A percentile compares a stretch with the other conserved stretches of the same genome.
phyloP scores from a whole-genome alignment of 2,329 filamentous ascomycete genomes.

The Myriosclerotinia curreyana region DNA sequence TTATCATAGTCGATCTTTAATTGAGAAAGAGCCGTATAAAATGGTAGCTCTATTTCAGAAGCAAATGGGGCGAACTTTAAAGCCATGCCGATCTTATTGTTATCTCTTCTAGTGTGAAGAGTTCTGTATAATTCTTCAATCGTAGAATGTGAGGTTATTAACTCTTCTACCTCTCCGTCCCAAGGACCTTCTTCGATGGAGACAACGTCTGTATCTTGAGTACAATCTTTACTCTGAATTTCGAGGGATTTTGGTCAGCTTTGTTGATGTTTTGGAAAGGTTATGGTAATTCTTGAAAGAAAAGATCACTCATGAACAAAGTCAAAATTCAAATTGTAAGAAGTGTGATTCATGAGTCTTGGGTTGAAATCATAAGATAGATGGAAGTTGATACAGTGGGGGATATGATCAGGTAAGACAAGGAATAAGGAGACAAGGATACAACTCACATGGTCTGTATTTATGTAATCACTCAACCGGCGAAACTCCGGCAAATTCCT shows the following conservation, averaged over 20 bases:
- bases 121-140: slow-evolving; percentile 4
- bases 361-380: slow-evolving; percentile 1
- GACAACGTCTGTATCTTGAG: slow-evolving; percentile 14
- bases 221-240: slow-evolving; percentile 6
- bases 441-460: slow-evolving; percentile 16
- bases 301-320: not conserved
- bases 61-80: slow-evolving; percentile 85
- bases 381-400: not conserved
- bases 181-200: slow-evolving; percentile 19
- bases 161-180: slow-evolving; percentile 17
- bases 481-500: slow-evolving; percentile 5
- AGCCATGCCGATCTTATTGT: slow-evolving; percentile 30
- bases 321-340: not conserved
- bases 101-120: not conserved
- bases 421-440: not conserved
- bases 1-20: slow-evolving; percentile 97
- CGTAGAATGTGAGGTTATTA: slow-evolving; percentile 3
- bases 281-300: not conserved
- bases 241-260: slow-evolving; percentile 12
- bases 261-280: not conserved
- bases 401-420: slow-evolving; percentile 3
- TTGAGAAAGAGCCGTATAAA: slow-evolving; percentile 88
- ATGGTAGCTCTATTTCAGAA: slow-evolving; percentile 92
- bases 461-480: slow-evolving; percentile 10
- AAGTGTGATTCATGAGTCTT: slow-evolving; percentile 11